Percentiles rank a stretch among this genome's conserved stretches.
These are phyloP conservation scores for Rhodotorula glutinis DNA, from an alignment of 1,284 basidiomycete genomes.

Conservation along the genomic window DNA sequence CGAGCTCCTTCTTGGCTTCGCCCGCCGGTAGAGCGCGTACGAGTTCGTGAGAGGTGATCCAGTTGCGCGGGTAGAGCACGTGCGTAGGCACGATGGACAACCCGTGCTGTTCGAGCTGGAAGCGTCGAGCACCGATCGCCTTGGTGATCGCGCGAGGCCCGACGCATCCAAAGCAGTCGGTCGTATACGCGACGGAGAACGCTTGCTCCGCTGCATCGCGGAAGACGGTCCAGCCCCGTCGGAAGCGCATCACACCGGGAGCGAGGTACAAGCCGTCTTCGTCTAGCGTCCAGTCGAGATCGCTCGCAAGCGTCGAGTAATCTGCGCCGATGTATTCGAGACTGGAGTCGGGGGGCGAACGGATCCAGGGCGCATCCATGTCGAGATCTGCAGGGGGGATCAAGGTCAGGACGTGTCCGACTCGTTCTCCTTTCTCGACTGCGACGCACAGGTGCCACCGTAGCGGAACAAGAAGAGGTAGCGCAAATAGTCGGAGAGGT, in stretches of 20 bases:
- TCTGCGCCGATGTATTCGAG: conserved; percentile 37
- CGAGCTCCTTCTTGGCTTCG: conserved; percentile 17
- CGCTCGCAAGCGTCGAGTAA: conserved; percentile 25
- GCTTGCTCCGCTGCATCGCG: conserved; percentile 32
- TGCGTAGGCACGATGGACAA: conserved; percentile 29
- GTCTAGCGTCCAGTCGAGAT: conserved; percentile 38
- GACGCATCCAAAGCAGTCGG: conserved; percentile 35
- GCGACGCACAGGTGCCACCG: conserved; percentile 32
- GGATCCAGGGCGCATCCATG: conserved; percentile 35
- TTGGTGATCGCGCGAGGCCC: conserved; percentile 34
- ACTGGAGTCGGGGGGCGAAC: conserved; percentile 30
- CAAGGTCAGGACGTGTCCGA: too few relatives aligned
- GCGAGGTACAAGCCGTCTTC: conserved; percentile 38
- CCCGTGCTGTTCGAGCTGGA: conserved; percentile 32
- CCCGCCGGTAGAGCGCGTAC: conserved; percentile 16
- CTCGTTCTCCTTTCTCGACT: too few relatives aligned
- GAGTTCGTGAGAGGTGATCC: conserved; percentile 33
- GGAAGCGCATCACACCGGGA: conserved; percentile 32
- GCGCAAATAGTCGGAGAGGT: conserved; percentile 35
- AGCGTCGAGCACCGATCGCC: conserved; percentile 17
- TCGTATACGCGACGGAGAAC: conserved; percentile 30
- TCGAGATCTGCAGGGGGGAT: conserved; percentile 27
- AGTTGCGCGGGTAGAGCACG: conserved; percentile 32
- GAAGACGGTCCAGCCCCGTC: conserved; percentile 36
- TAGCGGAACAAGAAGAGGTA: conserved; percentile 37